Base-by-base conservation (phyloP, 2,329 filamentous ascomycete species). In the Penicillium concentricum region DNA sequence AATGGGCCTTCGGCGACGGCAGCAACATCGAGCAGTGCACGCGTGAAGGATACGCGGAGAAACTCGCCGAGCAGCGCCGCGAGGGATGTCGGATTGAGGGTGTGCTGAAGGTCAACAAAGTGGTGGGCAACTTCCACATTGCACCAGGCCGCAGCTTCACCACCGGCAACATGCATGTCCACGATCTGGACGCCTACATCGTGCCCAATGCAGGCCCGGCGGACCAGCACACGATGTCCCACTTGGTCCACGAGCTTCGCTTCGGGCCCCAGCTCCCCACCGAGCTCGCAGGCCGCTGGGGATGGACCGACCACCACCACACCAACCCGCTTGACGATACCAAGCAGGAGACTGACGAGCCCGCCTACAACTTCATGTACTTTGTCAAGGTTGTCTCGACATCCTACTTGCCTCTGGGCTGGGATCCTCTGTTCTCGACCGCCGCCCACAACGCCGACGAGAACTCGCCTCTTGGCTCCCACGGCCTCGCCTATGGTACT, bases 371-470 rank as follows among this genome's bases (percentile, higher is more conserved):
- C 80, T 99, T 88, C 76, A 96, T 97, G 91, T 99, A 99, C 81
- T 99, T 99, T 76, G 83, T 99, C 76, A 99, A 99, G 82, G 94
- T 99, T 56, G 94, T 99, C 32, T 91, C 90, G 3, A 99, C 94
- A 2, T 93, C 92, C 1, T 99, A 97, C 74, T 83, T 97, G 26
- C 92, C 94, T 2, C 83, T 99, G 1, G 92, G 92, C 61, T 96
- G 91, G 91, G 87, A 92, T 71, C 85, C 86, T 67, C 82, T 81
- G 57, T 75, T 73, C 54, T 76, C 74, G 0, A 66, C 70, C 48
- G 62, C 72, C 22, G 62, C 74, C 24, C 72, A 77, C 60, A 71
- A 67, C 24, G 67, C 70, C 30, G 63, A 78, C 55, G 80, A 87
- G 45, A 79, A 83, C 45, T 77, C 84, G 13, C 85, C 86, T 51